Evolutionary conservation across 495 filamentous ascomycete genomes (phyloP).

Genomic region (Penicillium crystallinum): DNA sequence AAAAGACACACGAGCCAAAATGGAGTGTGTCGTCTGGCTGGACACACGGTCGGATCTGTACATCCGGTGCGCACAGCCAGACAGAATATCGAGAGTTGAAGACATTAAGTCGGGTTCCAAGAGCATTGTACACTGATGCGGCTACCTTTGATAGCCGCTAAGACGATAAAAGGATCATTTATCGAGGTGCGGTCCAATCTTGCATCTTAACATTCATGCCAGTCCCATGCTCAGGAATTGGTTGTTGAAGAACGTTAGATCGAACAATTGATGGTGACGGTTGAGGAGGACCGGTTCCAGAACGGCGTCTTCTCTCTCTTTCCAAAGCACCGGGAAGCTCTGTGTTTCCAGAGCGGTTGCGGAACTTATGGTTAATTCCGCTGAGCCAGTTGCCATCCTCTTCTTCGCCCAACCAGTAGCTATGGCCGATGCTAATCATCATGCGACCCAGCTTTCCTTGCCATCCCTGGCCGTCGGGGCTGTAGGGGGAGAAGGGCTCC

Average conservation of each 20-base stretch:
- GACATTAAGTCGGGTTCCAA: background rate
- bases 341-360: slow-evolving; percentile 23
- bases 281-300: slow-evolving; percentile 60
- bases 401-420: slow-evolving; percentile 70
- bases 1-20: slow-evolving; percentile 12
- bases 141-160: background rate
- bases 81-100: background rate
- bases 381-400: slow-evolving; percentile 56
- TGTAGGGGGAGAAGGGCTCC: slow-evolving; percentile 65
- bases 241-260: slow-evolving; percentile 31
- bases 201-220: slow-evolving; percentile 40
- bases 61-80: background rate
- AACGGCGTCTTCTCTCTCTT: slow-evolving; percentile 61
- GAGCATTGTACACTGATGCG: background rate
- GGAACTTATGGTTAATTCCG: slow-evolving; percentile 54
- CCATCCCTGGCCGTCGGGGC: slow-evolving; percentile 69
- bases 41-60: background rate
- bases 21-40: slow-evolving; percentile 6
- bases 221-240: slow-evolving; percentile 27
- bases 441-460: slow-evolving; percentile 64
- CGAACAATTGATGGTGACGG: slow-evolving; percentile 40
- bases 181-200: slow-evolving; percentile 36
- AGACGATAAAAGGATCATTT: slow-evolving; percentile 2
- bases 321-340: slow-evolving; percentile 54
- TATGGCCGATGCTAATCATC: slow-evolving; percentile 64